phyloP scores from a whole-genome alignment of 2,329 filamentous ascomycete genomes.

The Aspergillus oerlinghausenensis region DNA sequence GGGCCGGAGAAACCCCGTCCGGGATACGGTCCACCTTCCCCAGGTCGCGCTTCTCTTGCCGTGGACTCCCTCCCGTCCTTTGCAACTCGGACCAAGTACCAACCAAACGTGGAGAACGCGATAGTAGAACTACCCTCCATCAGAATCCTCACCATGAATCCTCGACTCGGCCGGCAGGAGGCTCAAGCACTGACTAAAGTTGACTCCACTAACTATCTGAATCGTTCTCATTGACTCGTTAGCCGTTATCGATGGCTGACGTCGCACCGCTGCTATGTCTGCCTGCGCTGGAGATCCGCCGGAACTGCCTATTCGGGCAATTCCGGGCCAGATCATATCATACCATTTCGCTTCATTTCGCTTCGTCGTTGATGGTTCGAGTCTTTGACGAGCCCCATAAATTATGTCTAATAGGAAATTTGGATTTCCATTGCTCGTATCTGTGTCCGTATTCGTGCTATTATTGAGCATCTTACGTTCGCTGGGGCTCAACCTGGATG shows the following conservation, averaged over 20 bases:
- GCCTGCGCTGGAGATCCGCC: not conserved
- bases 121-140: not conserved
- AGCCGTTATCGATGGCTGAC: not conserved
- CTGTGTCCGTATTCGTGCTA: not conserved
- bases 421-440: not conserved
- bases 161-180: not conserved
- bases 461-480: not conserved
- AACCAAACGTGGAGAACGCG: no score
- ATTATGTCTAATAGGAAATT: no score
- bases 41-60: not conserved
- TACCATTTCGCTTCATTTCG: not conserved
- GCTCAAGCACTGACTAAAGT: not conserved
- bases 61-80: no score
- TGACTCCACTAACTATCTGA: not conserved
- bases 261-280: not conserved
- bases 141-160: not conserved
- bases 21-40: not conserved
- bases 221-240: not conserved
- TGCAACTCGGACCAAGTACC: no score
- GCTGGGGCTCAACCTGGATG: no score
- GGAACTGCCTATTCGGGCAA: not conserved
- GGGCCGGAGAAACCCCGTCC: conserved; percentile 2
- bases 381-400: no score
- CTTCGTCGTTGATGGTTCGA: not conserved
- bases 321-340: not conserved